Evolutionary conservation across 768 basidiomycete genomes (phyloP).

Genomic region (Hericium erinaceus): DNA sequence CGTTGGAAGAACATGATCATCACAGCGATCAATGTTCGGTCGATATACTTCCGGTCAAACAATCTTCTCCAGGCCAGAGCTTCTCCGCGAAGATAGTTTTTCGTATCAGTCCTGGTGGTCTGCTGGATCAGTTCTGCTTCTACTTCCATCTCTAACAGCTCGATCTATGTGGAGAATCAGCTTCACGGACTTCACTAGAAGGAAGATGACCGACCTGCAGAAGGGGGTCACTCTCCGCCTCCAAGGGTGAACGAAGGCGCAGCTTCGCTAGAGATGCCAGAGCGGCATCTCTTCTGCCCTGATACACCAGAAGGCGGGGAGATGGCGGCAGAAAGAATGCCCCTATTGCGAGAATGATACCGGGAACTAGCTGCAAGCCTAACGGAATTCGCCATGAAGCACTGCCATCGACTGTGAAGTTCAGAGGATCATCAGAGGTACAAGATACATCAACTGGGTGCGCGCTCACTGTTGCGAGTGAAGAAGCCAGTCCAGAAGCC

Average conservation of each 20-base stretch:
- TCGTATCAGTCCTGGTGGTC: slow-evolving; percentile 19
- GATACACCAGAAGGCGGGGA: slow-evolving; percentile 48
- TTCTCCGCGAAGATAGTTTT: slow-evolving; percentile 10
- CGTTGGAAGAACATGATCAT: slow-evolving; percentile 81
- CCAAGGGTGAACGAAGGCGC: slow-evolving; percentile 37
- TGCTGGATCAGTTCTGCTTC: slow-evolving; percentile 46
- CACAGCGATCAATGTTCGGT: slow-evolving; percentile 60
- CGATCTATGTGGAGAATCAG: slow-evolving; percentile 36
- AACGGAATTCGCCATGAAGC: slow-evolving; percentile 74
- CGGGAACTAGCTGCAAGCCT: slow-evolving; percentile 62
- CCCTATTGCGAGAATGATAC: slow-evolving; percentile 53
- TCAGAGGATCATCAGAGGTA: not conserved
- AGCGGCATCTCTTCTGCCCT: slow-evolving; percentile 51
- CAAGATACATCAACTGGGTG: not conserved
- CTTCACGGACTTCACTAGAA: not conserved
- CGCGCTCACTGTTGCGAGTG: slow-evolving; percentile 49
- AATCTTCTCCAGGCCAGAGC: slow-evolving; percentile 49
- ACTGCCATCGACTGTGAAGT: slow-evolving; percentile 42
- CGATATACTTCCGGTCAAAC: slow-evolving; percentile 42
- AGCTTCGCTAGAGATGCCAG: slow-evolving; percentile 45
- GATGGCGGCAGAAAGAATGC: slow-evolving; percentile 51
- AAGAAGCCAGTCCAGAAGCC: slow-evolving; percentile 79
- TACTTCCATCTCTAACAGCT: slow-evolving; percentile 69
- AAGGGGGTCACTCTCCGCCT: slow-evolving; percentile 40
- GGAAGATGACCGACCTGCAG: slow-evolving; percentile 30